These are phyloP conservation scores for Quercus agrifolia DNA, from an alignment of 306 rosid genomes.

Conservation along the genomic window DNA sequence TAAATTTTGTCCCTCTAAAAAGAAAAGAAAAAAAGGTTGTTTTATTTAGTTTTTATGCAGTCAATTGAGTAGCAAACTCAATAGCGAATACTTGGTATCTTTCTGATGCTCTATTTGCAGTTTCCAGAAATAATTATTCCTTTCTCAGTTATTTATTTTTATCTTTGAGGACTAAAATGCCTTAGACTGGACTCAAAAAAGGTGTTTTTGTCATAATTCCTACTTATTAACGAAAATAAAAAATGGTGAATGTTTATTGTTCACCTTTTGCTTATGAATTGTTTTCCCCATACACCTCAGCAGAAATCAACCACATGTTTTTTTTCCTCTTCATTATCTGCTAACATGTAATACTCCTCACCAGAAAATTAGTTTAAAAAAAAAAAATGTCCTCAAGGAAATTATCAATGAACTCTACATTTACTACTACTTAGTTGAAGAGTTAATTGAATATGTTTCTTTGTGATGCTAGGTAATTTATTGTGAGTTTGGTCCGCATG, in stretches of 20 bases:
- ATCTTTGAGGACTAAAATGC: not conserved
- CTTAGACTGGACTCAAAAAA: not conserved
- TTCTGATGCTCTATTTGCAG: not conserved
- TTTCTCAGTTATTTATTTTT: not conserved
- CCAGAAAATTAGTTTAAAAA: not conserved
- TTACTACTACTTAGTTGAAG: not conserved
- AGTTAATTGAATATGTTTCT: not conserved
- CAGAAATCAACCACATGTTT: not conserved
- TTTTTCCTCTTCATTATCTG: not conserved
- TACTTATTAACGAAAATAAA: not conserved
- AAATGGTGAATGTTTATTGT: not conserved
- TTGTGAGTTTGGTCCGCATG: not conserved
- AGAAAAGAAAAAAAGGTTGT: not conserved
- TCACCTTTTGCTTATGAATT: not conserved
- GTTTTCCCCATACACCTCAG: not conserved
- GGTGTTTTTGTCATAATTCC: not conserved
- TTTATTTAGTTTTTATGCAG: not conserved
- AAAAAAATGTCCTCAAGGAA: not conserved
- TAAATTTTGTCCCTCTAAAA: not conserved
- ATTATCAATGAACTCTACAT: not conserved
- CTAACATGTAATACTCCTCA: not conserved
- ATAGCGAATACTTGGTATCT: not conserved
- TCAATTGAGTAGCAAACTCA: not conserved
- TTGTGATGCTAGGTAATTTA: not conserved
- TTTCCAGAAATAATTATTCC: not conserved